Evolutionary conservation across 306 rosid species (phyloP).

Genomic region (Acacia melanoxylon): DNA sequence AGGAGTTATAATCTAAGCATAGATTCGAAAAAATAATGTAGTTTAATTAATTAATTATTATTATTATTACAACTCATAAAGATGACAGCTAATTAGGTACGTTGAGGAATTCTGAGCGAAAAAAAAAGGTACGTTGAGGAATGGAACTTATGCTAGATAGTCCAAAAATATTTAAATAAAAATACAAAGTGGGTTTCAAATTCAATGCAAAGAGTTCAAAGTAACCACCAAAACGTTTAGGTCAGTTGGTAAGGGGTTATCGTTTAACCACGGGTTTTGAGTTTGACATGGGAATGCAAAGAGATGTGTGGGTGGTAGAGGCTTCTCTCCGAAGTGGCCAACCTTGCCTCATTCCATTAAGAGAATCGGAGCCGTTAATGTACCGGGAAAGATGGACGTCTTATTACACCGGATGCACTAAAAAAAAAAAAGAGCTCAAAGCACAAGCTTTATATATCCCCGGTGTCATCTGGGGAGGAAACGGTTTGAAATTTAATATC

Average conservation of each 20-base stretch:
- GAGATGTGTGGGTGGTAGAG: too few relatives aligned
- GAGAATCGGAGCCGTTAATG: too few relatives aligned
- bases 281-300: too few relatives aligned
- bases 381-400: too few relatives aligned
- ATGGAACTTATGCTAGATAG: constrained; percentile 39
- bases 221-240: too few relatives aligned
- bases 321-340: too few relatives aligned
- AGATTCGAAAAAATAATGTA: constrained; percentile 14
- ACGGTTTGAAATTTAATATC: too few relatives aligned
- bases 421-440: constrained; percentile 34
- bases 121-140: constrained; percentile 24
- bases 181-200: constrained; percentile 26
- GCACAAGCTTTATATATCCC: constrained; percentile 34
- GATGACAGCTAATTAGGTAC: constrained; percentile 30
- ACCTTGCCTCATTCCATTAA: too few relatives aligned
- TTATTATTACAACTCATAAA: not conserved
- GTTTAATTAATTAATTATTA: not conserved
- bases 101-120: constrained; percentile 20
- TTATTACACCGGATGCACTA: too few relatives aligned
- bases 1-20: constrained; percentile 21
- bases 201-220: constrained; percentile 38
- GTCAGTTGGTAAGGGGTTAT: too few relatives aligned
- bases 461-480: not conserved
- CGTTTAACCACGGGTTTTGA: too few relatives aligned
- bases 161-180: constrained; percentile 1